Evolutionary conservation across 352 stramenopile genomes (phyloP).

Genomic region (Phytophthora boehmeriae): DNA sequence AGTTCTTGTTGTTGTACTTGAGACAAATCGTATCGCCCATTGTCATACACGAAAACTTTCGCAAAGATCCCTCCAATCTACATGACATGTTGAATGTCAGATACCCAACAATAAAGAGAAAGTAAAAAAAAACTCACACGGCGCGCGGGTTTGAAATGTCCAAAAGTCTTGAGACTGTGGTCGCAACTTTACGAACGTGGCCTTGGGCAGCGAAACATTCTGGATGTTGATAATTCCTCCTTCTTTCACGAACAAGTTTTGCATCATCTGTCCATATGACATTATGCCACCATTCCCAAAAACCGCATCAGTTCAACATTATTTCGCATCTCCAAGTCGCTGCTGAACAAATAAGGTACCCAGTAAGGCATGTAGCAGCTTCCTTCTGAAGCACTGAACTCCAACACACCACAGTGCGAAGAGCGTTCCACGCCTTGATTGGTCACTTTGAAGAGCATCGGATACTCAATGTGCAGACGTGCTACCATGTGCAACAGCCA

Average conservation of each 20-base stretch:
- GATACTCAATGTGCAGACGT: constrained; percentile 97
- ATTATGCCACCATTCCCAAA: constrained; percentile 8
- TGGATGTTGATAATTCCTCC: constrained; percentile 96
- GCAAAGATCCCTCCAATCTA: constrained; percentile 80
- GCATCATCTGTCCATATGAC: constrained; percentile 93
- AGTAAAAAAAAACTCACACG: constrained; percentile 83
- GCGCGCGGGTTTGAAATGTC: constrained; percentile 98
- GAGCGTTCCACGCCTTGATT: constrained; percentile 87
- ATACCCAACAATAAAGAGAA: not conserved
- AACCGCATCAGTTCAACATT: not conserved
- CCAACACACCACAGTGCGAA: constrained; percentile 97
- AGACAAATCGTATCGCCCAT: constrained; percentile 98
- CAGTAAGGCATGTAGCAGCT: constrained; percentile 99
- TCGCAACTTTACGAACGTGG: constrained; percentile 98
- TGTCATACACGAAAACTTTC: constrained; percentile 97
- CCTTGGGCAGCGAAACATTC: constrained; percentile 96
- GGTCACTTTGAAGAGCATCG: constrained; percentile 98
- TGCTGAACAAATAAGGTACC: constrained; percentile 48
- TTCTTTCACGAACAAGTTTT: constrained; percentile 96
- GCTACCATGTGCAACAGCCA: constrained; percentile 43
- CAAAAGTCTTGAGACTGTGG: constrained; percentile 99
- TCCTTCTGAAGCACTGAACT: constrained; percentile 99
- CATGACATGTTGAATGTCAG: not conserved
- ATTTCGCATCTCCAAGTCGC: not conserved
- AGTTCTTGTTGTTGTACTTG: constrained; percentile 99